phyloP scores from a whole-genome alignment of 2,329 filamentous ascomycete species.

The Ceratocystis diversiconidia region DNA sequence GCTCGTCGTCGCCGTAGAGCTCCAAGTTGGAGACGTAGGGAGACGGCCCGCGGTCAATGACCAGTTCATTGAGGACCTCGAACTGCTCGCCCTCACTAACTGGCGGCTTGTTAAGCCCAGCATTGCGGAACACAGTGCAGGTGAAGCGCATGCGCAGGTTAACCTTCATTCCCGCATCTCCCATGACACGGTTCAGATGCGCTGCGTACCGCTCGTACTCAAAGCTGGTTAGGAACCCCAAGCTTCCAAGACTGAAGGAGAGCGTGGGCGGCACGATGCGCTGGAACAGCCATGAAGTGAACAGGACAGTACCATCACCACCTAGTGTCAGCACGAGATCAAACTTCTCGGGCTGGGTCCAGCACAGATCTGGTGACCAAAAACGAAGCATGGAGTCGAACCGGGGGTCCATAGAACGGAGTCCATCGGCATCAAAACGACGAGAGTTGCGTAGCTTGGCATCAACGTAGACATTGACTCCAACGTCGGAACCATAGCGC shows the following conservation, averaged over 20 bases:
- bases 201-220: slow-evolving; percentile 78
- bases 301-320: slow-evolving; percentile 75
- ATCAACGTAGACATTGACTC: slow-evolving; percentile 96
- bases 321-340: slow-evolving; percentile 83
- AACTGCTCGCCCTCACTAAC: slow-evolving; percentile 86
- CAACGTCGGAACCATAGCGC: slow-evolving; percentile 76
- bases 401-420: slow-evolving; percentile 59
- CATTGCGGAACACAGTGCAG: slow-evolving; percentile 81
- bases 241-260: slow-evolving; percentile 69
- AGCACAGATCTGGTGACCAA: slow-evolving; percentile 94
- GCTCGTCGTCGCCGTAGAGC: slow-evolving; percentile 86
- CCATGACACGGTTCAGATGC: slow-evolving; percentile 81
- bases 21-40: slow-evolving; percentile 96
- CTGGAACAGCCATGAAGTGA: slow-evolving; percentile 86
- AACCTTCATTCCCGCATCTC: slow-evolving; percentile 87
- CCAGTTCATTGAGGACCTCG: slow-evolving; percentile 94
- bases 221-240: slow-evolving; percentile 81
- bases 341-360: slow-evolving; percentile 85
- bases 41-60: slow-evolving; percentile 92
- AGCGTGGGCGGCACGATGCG: slow-evolving; percentile 72
- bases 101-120: slow-evolving; percentile 35
- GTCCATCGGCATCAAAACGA: slow-evolving; percentile 63
- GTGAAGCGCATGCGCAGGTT: slow-evolving; percentile 98
- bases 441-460: slow-evolving; percentile 79
- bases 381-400: slow-evolving; percentile 79